These are phyloP conservation scores for Hypoxylon sp. DNA, from an alignment of 2,329 filamentous ascomycete species.

Conservation along the genomic window DNA sequence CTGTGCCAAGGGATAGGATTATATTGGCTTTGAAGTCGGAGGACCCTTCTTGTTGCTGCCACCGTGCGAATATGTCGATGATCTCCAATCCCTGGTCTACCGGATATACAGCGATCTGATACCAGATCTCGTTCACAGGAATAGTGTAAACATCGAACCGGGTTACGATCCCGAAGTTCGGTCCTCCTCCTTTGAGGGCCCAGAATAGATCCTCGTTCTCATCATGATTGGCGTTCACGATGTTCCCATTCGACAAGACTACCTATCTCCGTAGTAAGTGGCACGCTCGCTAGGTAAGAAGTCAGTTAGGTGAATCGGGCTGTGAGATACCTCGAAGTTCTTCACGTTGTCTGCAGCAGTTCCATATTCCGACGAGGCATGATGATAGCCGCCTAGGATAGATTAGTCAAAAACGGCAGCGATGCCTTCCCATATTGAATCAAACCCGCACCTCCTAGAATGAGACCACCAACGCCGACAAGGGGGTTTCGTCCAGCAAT, in stretches of 20 bases:
- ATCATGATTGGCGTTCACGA: slow-evolving; percentile 56
- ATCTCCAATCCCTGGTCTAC: slow-evolving; percentile 40
- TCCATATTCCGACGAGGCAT: slow-evolving; percentile 49
- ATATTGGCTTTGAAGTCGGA: slow-evolving; percentile 44
- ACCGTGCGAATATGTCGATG: slow-evolving; percentile 48
- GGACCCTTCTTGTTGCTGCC: slow-evolving; percentile 45
- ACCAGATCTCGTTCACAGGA: slow-evolving; percentile 47
- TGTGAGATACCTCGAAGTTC: slow-evolving; percentile 50
- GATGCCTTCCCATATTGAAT: background rate
- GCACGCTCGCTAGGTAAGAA: background rate
- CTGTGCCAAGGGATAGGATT: slow-evolving; percentile 36
- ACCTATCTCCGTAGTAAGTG: slow-evolving; percentile 49
- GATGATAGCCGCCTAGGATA: slow-evolving; percentile 42
- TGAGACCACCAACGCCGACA: slow-evolving; percentile 47
- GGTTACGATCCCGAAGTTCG: slow-evolving; percentile 61
- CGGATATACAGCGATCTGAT: slow-evolving; percentile 35
- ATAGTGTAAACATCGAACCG: slow-evolving; percentile 51
- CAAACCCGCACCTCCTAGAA: slow-evolving; percentile 48
- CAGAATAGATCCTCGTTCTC: slow-evolving; percentile 59
- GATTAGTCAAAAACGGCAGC: background rate
- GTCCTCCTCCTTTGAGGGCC: slow-evolving; percentile 62
- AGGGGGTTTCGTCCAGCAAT: slow-evolving; percentile 39
- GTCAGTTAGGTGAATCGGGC: background rate
- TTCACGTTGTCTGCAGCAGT: slow-evolving; percentile 59
- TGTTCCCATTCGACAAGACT: slow-evolving; percentile 58